These are phyloP conservation scores for Podaxis mareebaensis DNA, from an alignment of 768 basidiomycete species.

Conservation along the genomic window DNA sequence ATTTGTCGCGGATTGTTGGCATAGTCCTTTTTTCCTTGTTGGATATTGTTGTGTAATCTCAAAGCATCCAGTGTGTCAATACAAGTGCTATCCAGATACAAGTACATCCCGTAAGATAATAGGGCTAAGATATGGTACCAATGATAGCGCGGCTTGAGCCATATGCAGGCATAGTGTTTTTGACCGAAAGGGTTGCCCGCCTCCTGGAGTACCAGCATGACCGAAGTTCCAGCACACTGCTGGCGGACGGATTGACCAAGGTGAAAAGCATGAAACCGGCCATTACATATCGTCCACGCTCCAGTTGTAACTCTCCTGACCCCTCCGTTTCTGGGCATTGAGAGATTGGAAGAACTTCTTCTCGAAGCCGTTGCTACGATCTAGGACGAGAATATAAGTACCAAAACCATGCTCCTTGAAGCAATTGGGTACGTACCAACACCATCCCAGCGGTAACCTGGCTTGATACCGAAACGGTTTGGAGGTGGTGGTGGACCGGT, in stretches of 20 bases:
- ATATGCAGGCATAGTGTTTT: background rate
- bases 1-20: conserved; percentile 9
- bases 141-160: background rate
- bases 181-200: background rate
- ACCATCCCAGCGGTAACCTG: conserved; percentile 98
- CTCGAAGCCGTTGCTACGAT: conserved; percentile 93
- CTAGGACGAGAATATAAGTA: conserved; percentile 36
- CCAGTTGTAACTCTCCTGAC: conserved; percentile 79
- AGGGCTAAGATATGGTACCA: background rate
- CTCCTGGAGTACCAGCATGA: background rate
- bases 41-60: conserved; percentile 7
- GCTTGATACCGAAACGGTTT: conserved; percentile 93
- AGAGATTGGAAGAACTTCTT: conserved; percentile 84
- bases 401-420: conserved; percentile 1
- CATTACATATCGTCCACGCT: conserved; percentile 90
- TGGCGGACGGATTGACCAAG: background rate
- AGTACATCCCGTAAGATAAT: background rate
- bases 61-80: conserved; percentile 11
- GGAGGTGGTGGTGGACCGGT: conserved; percentile 86
- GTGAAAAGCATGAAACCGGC: background rate
- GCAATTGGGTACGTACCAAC: conserved; percentile 62
- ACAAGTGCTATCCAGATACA: background rate
- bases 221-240: background rate
- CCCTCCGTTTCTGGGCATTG: conserved; percentile 73
- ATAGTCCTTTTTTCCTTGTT: background rate